phyloP scores from a whole-genome alignment of 2,329 filamentous ascomycete species.

The Fusarium tricinctum region DNA sequence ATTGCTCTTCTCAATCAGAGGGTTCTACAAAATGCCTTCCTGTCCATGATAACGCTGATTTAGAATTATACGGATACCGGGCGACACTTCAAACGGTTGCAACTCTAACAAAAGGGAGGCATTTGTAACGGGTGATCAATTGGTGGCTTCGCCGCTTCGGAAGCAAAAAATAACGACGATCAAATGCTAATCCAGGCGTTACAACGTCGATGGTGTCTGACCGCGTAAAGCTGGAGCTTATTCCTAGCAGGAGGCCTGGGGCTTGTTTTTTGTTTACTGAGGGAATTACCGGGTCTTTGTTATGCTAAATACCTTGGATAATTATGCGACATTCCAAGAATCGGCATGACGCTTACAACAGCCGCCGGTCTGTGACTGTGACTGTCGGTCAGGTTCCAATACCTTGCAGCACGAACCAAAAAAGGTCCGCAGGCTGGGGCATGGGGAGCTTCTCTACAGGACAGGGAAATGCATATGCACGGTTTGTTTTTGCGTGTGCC shows the following conservation, averaged over 20 bases:
- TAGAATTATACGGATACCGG: too few relatives aligned
- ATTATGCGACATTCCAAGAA: conserved; percentile 1
- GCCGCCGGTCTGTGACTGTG: conserved; percentile 9
- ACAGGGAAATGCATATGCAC: conserved; percentile 5
- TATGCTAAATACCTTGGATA: conserved; percentile 6
- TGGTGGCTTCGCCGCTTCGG: background rate
- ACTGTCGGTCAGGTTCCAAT: conserved; percentile 31
- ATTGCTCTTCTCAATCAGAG: too few relatives aligned
- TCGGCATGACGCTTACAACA: conserved; percentile 30
- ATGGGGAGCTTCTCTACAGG: conserved; percentile 7
- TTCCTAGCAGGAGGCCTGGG: background rate
- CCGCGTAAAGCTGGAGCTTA: conserved; percentile 28
- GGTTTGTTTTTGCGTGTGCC: conserved; percentile 2
- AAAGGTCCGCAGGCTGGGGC: conserved; percentile 8
- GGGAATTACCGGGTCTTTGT: conserved; percentile 31
- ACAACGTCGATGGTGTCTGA: conserved; percentile 29
- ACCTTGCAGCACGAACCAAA: background rate
- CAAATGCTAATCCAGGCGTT: background rate
- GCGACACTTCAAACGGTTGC: too few relatives aligned
- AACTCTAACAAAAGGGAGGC: background rate
- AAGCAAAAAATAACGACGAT: background rate
- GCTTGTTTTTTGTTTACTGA: conserved; percentile 21
- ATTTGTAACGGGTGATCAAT: background rate
- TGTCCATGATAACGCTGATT: too few relatives aligned
- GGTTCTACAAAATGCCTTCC: too few relatives aligned